Conservation (phyloP, 106 monocot genomes). For the Acanthochlamys bracteata region DNA sequence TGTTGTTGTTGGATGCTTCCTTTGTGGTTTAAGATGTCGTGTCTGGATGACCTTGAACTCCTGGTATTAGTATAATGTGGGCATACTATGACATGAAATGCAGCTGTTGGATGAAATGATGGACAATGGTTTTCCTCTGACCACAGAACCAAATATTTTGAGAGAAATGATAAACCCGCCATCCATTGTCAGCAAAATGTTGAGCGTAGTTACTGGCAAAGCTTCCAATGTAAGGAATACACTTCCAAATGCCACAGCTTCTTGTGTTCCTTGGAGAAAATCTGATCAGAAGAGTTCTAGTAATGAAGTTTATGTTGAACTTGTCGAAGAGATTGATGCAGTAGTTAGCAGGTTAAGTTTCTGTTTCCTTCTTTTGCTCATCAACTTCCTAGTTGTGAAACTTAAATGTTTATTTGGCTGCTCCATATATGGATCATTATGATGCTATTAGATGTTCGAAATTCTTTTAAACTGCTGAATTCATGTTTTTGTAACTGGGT, state of each 20-base stretch:
- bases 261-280: slow-evolving; percentile 84
- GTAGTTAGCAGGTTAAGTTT: slow-evolving; percentile 62
- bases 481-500: too few species aligned
- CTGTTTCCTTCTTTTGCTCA: too few species aligned
- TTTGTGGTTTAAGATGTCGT: too few species aligned
- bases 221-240: slow-evolving; percentile 53
- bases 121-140: slow-evolving; percentile 93
- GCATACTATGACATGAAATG: slow-evolving; percentile 17
- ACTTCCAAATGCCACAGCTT: slow-evolving; percentile 77
- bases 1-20: too few species aligned
- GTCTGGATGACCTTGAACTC: not conserved
- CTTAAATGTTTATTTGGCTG: too few species aligned
- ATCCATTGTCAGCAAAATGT: slow-evolving; percentile 75
- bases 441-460: too few species aligned
- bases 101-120: slow-evolving; percentile 99
- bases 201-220: slow-evolving; percentile 82
- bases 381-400: too few species aligned
- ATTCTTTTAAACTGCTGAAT: too few species aligned
- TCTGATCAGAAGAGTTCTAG: slow-evolving; percentile 45
- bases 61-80: slow-evolving; percentile 6
- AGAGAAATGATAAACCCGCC: slow-evolving; percentile 84
- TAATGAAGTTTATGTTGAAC: slow-evolving; percentile 85
- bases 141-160: slow-evolving; percentile 88
- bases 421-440: too few species aligned
- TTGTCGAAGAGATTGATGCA: slow-evolving; percentile 87